A percentile compares a stretch with the other conserved stretches of the same genome.
Evolutionary conservation across 345 rosid species (phyloP).

Genomic region (Citrus reticulata): DNA sequence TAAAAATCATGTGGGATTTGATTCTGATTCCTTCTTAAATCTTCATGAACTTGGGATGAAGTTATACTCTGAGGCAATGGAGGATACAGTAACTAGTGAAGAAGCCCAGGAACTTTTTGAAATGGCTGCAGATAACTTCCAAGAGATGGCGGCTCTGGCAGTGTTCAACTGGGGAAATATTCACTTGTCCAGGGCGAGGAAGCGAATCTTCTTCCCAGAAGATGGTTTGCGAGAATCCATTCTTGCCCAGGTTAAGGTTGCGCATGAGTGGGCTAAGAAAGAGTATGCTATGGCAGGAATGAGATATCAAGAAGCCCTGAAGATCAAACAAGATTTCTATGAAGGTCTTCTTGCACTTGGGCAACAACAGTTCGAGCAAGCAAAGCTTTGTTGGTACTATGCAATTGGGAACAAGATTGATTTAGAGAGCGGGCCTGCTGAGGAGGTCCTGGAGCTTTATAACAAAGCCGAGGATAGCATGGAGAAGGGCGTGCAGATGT

Average conservation of each 20-base stretch:
- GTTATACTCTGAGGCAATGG: conserved; percentile 91
- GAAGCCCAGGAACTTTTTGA: conserved; percentile 87
- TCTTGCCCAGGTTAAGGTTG: conserved; percentile 46
- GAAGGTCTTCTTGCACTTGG: conserved; percentile 96
- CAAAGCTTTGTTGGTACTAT: conserved; percentile 92
- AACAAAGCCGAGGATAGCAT: conserved; percentile 98
- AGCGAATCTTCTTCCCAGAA: conserved; percentile 58
- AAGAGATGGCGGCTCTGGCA: conserved; percentile 96
- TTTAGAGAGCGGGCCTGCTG: conserved; percentile 55
- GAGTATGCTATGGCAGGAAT: conserved; percentile 72
- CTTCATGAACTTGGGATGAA: conserved; percentile 96
- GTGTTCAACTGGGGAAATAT: conserved; percentile 96
- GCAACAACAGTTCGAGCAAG: conserved; percentile 93
- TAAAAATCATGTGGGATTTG: conserved; percentile 93
- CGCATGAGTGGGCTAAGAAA: conserved; percentile 68
- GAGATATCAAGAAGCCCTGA: conserved; percentile 78
- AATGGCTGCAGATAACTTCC: conserved; percentile 85
- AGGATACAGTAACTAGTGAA: conserved; percentile 74
- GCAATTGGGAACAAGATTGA: conserved; percentile 68
- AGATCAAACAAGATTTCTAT: conserved; percentile 80
- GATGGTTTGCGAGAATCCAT: conserved; percentile 62
- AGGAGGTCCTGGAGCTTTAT: conserved; percentile 78
- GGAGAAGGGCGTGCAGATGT: conserved; percentile 96
- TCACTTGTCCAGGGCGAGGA: conserved; percentile 89
- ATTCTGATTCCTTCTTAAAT: conserved; percentile 89